phyloP scores from a whole-genome alignment of 2,329 filamentous ascomycete genomes.

The Pseudogymnoascus sp. region DNA sequence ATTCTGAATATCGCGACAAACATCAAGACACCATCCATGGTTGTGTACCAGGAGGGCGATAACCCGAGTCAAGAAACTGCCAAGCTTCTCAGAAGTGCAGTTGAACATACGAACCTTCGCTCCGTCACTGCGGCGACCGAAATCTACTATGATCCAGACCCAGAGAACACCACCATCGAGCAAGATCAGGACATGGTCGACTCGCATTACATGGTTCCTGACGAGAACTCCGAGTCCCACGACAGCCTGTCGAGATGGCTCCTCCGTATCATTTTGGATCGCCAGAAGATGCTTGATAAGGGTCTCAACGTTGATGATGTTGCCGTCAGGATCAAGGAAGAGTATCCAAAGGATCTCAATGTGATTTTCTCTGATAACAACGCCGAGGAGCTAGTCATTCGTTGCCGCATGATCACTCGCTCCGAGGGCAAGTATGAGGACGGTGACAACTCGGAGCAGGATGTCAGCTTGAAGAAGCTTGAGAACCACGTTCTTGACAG shows the following conservation, averaged over 20 bases:
- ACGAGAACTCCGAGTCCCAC: conserved; percentile 54
- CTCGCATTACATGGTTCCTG: conserved; percentile 90
- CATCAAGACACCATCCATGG: conserved; percentile 98
- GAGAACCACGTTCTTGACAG: conserved; percentile 88
- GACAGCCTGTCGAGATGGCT: conserved; percentile 90
- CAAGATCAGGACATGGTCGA: conserved; percentile 91
- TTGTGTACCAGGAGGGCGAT: conserved; percentile 66
- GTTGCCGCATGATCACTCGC: conserved; percentile 69
- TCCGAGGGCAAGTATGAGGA: conserved; percentile 68
- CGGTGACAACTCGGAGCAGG: conserved; percentile 63
- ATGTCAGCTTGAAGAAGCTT: conserved; percentile 85
- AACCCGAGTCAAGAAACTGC: conserved; percentile 67
- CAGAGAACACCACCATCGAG: conserved; percentile 74
- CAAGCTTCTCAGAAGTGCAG: conserved; percentile 76
- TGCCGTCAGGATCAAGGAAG: conserved; percentile 77
- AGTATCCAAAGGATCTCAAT: conserved; percentile 75
- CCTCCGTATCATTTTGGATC: conserved; percentile 83
- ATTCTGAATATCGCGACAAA: conserved; percentile 97
- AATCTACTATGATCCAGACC: conserved; percentile 94
- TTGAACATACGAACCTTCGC: conserved; percentile 90
- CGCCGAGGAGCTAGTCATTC: conserved; percentile 88
- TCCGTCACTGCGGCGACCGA: conserved; percentile 88
- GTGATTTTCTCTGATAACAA: conserved; percentile 98
- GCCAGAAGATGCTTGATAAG: conserved; percentile 93
- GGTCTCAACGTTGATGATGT: conserved; percentile 86